These are phyloP conservation scores for Myrmaecium sp. DNA, from an alignment of 2,329 filamentous ascomycete species.

Conservation along the genomic window DNA sequence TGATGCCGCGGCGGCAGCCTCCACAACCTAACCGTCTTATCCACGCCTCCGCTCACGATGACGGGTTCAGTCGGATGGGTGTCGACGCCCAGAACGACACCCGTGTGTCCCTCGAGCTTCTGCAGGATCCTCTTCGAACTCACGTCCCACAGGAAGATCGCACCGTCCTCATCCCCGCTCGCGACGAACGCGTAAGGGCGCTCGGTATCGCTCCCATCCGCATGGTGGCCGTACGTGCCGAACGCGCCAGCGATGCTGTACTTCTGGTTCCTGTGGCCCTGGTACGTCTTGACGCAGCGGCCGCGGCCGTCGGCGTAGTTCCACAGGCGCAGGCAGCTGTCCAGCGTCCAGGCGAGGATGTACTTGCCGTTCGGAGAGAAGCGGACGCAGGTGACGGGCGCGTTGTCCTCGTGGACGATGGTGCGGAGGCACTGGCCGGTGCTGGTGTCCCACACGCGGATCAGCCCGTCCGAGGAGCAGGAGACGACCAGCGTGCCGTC, in stretches of 20 bases:
- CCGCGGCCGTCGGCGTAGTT: slow-evolving; percentile 85
- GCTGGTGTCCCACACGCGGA: slow-evolving; percentile 82
- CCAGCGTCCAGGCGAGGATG: slow-evolving; percentile 79
- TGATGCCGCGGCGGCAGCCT: no score
- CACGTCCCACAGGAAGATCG: slow-evolving; percentile 80
- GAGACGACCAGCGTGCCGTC: slow-evolving; percentile 87
- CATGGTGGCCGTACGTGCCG: slow-evolving; percentile 40
- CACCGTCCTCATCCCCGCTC: slow-evolving; percentile 75
- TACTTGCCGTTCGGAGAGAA: slow-evolving; percentile 92
- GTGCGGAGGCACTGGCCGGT: slow-evolving; percentile 92
- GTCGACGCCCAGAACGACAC: slow-evolving; percentile 42
- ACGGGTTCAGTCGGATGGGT: slow-evolving; percentile 36
- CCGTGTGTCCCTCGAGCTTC: slow-evolving; percentile 37
- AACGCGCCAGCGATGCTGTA: slow-evolving; percentile 80
- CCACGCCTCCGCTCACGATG: slow-evolving; percentile 45
- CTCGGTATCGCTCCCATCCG: no score
- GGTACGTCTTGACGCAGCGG: slow-evolving; percentile 89
- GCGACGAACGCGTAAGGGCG: slow-evolving; percentile 56
- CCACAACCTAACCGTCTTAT: slow-evolving; percentile 47
- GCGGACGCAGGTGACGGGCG: slow-evolving; percentile 70
- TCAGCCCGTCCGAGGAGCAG: slow-evolving; percentile 66
- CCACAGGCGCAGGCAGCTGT: slow-evolving; percentile 83
- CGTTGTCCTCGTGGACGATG: slow-evolving; percentile 90
- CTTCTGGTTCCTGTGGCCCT: slow-evolving; percentile 70
- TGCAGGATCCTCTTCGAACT: slow-evolving; percentile 71